Percentiles rank a stretch among this genome's conserved stretches.
Conservation (phyloP, 2,329 filamentous ascomycete genomes). For the Aspergillus felis region DNA sequence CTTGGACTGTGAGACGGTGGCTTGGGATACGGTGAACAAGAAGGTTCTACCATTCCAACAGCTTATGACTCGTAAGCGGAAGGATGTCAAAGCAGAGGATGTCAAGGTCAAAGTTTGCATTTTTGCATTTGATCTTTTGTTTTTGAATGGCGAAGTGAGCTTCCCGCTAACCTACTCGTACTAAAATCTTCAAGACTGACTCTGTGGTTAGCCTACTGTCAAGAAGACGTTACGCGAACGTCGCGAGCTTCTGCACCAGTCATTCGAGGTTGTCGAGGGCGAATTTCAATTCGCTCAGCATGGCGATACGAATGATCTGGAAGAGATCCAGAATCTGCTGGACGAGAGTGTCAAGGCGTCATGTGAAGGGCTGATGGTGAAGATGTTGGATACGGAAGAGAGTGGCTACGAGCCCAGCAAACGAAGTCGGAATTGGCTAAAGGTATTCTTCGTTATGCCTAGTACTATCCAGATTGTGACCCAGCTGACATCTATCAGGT, state of each 20-base stretch:
- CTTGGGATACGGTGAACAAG: slow-evolving; percentile 92
- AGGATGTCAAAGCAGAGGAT: slow-evolving; percentile 92
- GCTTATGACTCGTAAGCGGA: slow-evolving; percentile 95
- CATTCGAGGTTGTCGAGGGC: slow-evolving; percentile 76
- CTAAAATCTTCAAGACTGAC: slow-evolving; percentile 1
- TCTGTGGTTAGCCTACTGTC: slow-evolving; percentile 60
- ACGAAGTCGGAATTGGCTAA: slow-evolving; percentile 96
- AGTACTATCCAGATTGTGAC: neutral
- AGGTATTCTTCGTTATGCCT: slow-evolving; percentile 51
- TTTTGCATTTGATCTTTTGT: slow-evolving; percentile 92
- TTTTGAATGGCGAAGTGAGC: slow-evolving; percentile 76
- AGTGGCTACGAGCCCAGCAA: slow-evolving; percentile 96
- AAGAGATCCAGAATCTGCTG: slow-evolving; percentile 87
- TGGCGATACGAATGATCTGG: slow-evolving; percentile 82
- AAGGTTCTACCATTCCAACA: slow-evolving; percentile 97
- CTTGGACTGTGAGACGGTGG: slow-evolving; percentile 96
- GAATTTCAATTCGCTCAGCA: slow-evolving; percentile 88
- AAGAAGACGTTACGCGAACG: slow-evolving; percentile 82
- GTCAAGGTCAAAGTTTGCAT: slow-evolving; percentile 96
- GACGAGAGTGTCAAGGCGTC: slow-evolving; percentile 95
- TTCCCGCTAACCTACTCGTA: neutral
- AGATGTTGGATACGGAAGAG: slow-evolving; percentile 93
- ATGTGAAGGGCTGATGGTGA: slow-evolving; percentile 98
- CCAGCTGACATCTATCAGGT: slow-evolving; percentile 51
- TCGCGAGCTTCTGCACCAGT: slow-evolving; percentile 66